phyloP scores from a whole-genome alignment of 192 early-diverging fungal genomes.

The Umbelopsis sp. region DNA sequence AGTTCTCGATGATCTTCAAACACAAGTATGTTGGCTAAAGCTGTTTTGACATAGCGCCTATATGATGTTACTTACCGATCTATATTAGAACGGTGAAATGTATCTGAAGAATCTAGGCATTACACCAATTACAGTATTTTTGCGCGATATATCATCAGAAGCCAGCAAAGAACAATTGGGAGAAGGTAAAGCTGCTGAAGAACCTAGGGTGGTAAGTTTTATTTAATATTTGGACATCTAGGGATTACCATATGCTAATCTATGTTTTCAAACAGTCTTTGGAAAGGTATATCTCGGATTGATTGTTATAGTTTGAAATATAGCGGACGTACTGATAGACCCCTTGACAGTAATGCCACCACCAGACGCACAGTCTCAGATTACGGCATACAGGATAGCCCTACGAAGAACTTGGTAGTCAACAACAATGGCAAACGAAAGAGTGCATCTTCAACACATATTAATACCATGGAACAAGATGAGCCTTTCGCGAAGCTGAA shows the following conservation, averaged over 20 bases:
- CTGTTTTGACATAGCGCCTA: neutral
- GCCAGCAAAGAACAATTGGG: neutral
- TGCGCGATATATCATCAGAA: conserved; percentile 39
- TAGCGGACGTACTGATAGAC: too few relatives aligned
- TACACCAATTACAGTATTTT: conserved; percentile 70
- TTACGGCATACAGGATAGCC: neutral
- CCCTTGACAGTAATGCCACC: neutral
- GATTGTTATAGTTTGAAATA: too few relatives aligned
- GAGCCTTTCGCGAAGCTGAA: neutral
- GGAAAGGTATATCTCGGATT: too few relatives aligned
- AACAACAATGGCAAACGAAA: neutral
- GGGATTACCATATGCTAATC: too few relatives aligned
- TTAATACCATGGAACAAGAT: neutral
- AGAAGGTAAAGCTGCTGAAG: neutral
- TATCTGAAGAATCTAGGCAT: conserved; percentile 62
- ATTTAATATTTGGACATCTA: too few relatives aligned
- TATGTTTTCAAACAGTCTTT: too few relatives aligned
- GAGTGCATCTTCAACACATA: neutral
- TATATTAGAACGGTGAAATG: conserved; percentile 42
- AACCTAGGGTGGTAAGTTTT: neutral
- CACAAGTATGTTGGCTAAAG: conserved; percentile 13
- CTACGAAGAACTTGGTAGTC: neutral
- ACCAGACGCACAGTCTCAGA: neutral
- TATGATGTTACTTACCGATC: neutral
- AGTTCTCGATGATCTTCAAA: conserved; percentile 21